Base-by-base conservation (phyloP, 2,329 filamentous ascomycete genomes). In the Neonectria magnoliae region DNA sequence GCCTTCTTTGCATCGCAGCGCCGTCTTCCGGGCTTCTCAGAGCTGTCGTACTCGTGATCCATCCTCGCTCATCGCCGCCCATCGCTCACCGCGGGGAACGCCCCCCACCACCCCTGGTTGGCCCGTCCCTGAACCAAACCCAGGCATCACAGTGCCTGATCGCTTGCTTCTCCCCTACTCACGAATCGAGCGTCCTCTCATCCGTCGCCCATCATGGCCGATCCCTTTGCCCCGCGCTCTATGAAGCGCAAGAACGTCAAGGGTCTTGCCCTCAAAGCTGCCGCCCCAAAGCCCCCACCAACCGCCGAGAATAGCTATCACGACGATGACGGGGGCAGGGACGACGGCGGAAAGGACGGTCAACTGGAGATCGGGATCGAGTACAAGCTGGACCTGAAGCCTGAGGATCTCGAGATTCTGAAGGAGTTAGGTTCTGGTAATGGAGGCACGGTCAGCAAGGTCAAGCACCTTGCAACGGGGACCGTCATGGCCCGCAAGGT, bases 211-310 rank as follows among this genome's bases (percentile, higher is more conserved):
- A 79, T 70, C 77, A 91, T 91, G 89, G 85, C 86, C 73, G 88
- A 90, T 75, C 76, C 81, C 36, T 90, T 90, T 72, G 87, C 87
- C 68, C 87, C 87, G 81, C 88, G 88, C 81, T 97, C 96, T 67
- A 92, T 99, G 90, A 98, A 98, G 90, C 91, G 95, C 86, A 98
- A 98, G 88, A 99, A 99, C 79, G 92, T 97, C 81, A 98, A 98
- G 84, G 95, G 94, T 41, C 90, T 99, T 55, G 94, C 94, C 71
- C 85, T 99, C 77, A 94, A 89, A 75, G 90, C 93, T 53, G 90
- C 91, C 54, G 90, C 91, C 51, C 91, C 93, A 45, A 93, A 93
- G 67, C 84, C 88, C 54, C 83, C 89, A 59, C 88, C 90, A 58
- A 90, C 93, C 31, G 91, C 93, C 50, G 91, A 93, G 74, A 90